phyloP scores from a whole-genome alignment of 2,329 filamentous ascomycete species.

The Colletotrichum incanum region DNA sequence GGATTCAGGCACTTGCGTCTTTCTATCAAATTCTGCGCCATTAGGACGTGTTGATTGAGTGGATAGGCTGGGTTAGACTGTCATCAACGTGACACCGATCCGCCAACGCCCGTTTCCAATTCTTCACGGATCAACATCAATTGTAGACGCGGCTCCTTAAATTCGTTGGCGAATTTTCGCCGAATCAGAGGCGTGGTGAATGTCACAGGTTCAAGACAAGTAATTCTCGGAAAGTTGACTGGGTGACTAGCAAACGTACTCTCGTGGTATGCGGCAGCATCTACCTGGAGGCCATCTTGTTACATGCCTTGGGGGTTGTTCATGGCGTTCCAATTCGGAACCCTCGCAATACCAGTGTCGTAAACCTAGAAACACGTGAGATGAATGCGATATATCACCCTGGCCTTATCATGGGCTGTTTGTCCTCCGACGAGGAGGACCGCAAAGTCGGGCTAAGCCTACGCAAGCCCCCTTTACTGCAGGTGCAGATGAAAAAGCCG shows the following conservation, averaged over 20 bases:
- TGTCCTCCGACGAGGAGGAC: background rate
- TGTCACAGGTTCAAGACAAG: background rate
- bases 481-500: conserved; percentile 21
- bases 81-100: conserved; percentile 6
- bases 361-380: background rate
- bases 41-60: conserved; percentile 2
- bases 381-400: conserved; percentile 6
- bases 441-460: conserved; percentile 5
- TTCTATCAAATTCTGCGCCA: conserved; percentile 2
- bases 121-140: background rate
- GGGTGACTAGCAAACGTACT: too few relatives aligned
- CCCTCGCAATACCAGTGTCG: conserved; percentile 1
- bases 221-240: background rate
- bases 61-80: background rate
- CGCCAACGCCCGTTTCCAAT: conserved; percentile 1
- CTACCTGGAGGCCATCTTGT: background rate
- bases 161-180: conserved; percentile 6
- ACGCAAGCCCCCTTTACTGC: conserved; percentile 10
- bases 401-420: conserved; percentile 17
- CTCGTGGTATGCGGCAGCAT: background rate
- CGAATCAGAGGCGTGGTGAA: background rate
- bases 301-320: background rate
- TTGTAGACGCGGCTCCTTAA: conserved; percentile 8
- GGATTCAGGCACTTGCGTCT: conserved; percentile 3
- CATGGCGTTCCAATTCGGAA: conserved; percentile 5